Base-by-base conservation (phyloP, 2,329 filamentous ascomycete genomes). In the Grosmannia penicillata region DNA sequence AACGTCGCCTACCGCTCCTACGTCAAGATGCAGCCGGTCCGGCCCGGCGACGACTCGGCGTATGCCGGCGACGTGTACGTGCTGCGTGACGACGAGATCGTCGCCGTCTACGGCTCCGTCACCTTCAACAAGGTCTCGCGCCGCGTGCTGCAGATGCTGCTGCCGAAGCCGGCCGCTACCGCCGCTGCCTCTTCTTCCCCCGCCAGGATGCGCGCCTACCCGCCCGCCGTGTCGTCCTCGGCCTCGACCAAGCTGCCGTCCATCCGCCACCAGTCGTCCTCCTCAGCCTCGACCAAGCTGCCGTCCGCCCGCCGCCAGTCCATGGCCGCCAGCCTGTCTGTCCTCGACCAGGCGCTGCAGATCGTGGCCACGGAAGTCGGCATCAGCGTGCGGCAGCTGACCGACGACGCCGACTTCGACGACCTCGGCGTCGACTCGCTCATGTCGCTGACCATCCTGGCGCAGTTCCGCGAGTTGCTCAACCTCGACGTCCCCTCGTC, bases 281-380 rank as follows among this genome's bases (percentile, higher is more conserved):
- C 38, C 13, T 23, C 27, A 10, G 55, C 18, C 19, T 27, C 45
- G 58, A 42, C 56, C 59, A 45, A 37, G 46, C 33, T 34, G 46
- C 48, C 3, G 41, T 48, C 6, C 39, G n/a, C 26, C 34, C 33
- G 50, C 51, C 38, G 53, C 54, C n/a, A 38, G 15, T 17, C 23
- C 17, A n/a, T n/a, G 26, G 26, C 26, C 26, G 24, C 23, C 13
- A 28, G 14, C 21, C 13, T 8, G 23, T 27, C 24, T 5, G 25
- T 37, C 19, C 28, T 59, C 17, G 27, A 36, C 4, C 18, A 23
- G 19, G 31, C 31, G 15, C 31, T 33, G 21, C 18, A 21, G 14
- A 47, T 58, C 40, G 63, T 77, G 37, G 66, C 70, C 4, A 62
- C 64, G 40, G 71, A 76, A 50, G 70, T 73, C 57, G 70, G 64